phyloP scores from a whole-genome alignment of 2,329 filamentous ascomycete species.

The Fusarium pseudonygamai region DNA sequence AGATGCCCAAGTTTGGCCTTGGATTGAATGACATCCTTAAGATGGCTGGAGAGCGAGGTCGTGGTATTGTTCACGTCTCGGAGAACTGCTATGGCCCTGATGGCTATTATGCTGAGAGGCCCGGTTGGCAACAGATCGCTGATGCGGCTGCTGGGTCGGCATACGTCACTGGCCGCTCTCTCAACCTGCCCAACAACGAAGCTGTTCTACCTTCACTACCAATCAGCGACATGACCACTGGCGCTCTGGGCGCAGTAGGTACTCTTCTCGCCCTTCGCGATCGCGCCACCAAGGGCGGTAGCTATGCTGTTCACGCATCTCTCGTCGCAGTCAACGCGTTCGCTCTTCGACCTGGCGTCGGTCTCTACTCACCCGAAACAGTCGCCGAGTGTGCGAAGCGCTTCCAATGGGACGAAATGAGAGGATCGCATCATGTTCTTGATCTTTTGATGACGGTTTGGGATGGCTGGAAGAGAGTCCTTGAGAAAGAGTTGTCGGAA shows the following conservation, averaged over 20 bases:
- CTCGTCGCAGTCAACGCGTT: conserved; percentile 7
- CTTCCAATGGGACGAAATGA: conserved; percentile 25
- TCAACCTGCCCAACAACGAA: not conserved
- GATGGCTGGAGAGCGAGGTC: conserved; percentile 53
- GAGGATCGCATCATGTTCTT: conserved; percentile 17
- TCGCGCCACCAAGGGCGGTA: conserved; percentile 38
- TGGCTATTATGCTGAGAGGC: conserved; percentile 66
- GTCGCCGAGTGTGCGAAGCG: not conserved
- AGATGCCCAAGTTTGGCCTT: conserved; percentile 21
- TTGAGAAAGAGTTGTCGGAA: not conserved
- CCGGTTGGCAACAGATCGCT: conserved; percentile 75
- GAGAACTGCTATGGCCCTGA: conserved; percentile 72
- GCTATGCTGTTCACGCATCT: conserved; percentile 12
- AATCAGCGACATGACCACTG: conserved; percentile 50
- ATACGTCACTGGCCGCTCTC: conserved; percentile 7
- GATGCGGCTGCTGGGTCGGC: conserved; percentile 49
- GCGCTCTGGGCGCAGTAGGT: conserved; percentile 46
- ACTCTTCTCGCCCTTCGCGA: conserved; percentile 47
- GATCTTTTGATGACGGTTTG: conserved; percentile 18
- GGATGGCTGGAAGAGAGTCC: conserved; percentile 15
- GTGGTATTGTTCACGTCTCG: conserved; percentile 70
- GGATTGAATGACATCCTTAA: conserved; percentile 13
- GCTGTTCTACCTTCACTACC: conserved; percentile 40
- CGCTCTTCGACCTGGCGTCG: conserved; percentile 2
- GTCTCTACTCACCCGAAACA: conserved; percentile 1